Evolutionary conservation across 2,329 filamentous ascomycete species (phyloP).

Genomic region (Verticillium nubilum): DNA sequence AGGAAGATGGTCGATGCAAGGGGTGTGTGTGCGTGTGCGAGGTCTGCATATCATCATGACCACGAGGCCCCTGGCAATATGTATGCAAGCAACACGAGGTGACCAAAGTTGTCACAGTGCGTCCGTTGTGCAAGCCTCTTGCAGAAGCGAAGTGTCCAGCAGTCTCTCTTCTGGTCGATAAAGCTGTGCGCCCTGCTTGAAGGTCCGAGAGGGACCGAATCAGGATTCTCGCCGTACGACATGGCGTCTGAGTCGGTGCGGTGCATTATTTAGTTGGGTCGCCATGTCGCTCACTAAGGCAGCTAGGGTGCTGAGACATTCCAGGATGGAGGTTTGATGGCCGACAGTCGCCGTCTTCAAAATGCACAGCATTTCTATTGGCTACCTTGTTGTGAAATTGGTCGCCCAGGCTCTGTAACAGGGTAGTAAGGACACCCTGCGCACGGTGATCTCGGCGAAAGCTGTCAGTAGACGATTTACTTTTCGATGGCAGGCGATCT

Average conservation of each 20-base stretch:
- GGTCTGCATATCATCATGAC: not conserved
- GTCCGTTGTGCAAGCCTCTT: not conserved
- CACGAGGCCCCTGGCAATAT: not conserved
- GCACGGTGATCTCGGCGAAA: not conserved
- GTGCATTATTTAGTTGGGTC: not conserved
- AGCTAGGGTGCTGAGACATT: not conserved
- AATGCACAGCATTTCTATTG: not conserved
- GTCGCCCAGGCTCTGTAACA: not conserved
- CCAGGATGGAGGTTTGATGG: not conserved
- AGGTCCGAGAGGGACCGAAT: not conserved
- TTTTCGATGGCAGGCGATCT: not conserved
- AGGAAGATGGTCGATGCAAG: not conserved
- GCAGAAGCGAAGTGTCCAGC: not conserved
- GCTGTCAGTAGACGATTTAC: not conserved
- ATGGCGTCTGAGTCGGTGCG: not conserved
- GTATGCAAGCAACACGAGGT: not conserved
- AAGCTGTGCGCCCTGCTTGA: not conserved
- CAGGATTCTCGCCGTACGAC: not conserved
- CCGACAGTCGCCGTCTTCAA: not conserved
- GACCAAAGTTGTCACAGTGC: not conserved
- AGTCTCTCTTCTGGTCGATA: not conserved
- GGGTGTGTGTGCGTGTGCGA: not conserved
- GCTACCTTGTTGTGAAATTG: not conserved
- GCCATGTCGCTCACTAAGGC: not conserved
- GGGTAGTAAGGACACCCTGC: not conserved